Evolutionary conservation across 805 yeast genomes (phyloP).

Genomic region (Saturnispora galanensis): DNA sequence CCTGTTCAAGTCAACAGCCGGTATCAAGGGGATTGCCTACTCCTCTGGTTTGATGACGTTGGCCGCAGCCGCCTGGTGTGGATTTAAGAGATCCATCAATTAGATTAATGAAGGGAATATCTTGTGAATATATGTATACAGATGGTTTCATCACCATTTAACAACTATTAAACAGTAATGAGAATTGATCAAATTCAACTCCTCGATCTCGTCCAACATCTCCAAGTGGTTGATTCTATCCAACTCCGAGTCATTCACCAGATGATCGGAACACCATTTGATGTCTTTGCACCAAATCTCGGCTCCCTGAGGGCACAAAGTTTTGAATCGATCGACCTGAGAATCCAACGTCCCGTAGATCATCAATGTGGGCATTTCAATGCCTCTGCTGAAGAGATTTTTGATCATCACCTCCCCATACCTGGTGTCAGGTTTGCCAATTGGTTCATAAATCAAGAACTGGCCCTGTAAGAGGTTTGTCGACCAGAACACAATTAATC

Average conservation of each 20-base stretch:
- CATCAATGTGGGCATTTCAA: conserved; percentile 48
- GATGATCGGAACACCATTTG: conserved; percentile 28
- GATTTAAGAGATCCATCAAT: conserved; percentile 41
- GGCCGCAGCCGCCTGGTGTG: conserved; percentile 92
- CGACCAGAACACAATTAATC: conserved; percentile 36
- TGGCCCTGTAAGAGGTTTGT: conserved; percentile 18
- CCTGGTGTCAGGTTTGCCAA: conserved; percentile 32
- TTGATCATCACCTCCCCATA: conserved; percentile 63
- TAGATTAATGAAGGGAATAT: conserved; percentile 1
- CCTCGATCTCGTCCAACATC: conserved; percentile 68
- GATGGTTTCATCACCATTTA: conserved; percentile 8
- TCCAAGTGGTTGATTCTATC: conserved; percentile 45
- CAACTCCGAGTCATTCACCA: conserved; percentile 36
- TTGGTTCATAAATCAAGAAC: conserved; percentile 58
- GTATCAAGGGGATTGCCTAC: conserved; percentile 79
- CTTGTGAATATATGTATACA: conserved; percentile 1
- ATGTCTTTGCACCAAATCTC: conserved; percentile 35
- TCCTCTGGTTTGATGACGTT: conserved; percentile 78
- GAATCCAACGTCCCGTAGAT: conserved; percentile 37
- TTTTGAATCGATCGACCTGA: conserved; percentile 30
- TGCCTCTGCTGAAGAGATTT: conserved; percentile 52
- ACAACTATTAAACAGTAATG: conserved; percentile 45
- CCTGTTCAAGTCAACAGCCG: conserved; percentile 74
- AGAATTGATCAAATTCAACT: conserved; percentile 45
- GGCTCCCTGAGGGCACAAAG: conserved; percentile 18